Conservation (phyloP, 202 grass and related monocot genomes). For the Zizania palustris region DNA sequence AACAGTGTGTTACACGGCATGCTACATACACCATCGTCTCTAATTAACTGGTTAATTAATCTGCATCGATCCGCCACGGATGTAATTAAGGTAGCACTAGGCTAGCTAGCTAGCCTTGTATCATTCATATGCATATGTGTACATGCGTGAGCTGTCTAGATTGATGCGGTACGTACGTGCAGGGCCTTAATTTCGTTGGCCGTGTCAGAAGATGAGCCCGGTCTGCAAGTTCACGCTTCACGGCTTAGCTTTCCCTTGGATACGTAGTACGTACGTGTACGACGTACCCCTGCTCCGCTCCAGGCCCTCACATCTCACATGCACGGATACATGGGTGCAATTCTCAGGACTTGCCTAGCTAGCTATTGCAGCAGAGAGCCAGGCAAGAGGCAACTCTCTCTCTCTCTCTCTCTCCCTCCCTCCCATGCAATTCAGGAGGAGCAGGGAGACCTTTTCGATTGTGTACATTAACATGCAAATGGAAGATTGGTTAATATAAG, state of each 20-base stretch:
- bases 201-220: constrained; percentile 34
- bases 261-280: background rate
- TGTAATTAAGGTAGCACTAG: constrained; percentile 8
- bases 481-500: constrained; percentile 40
- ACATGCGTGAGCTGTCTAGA: constrained; percentile 47
- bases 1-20: background rate
- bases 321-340: constrained; percentile 46
- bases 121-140: background rate
- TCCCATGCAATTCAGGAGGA: background rate
- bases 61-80: background rate
- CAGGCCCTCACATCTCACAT: constrained; percentile 41
- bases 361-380: constrained; percentile 16
- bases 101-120: background rate
- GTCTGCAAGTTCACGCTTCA: constrained; percentile 35
- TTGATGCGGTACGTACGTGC: constrained; percentile 33
- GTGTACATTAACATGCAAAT: background rate
- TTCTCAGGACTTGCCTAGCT: too few relatives aligned
- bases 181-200: constrained; percentile 34
- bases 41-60: background rate
- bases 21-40: too few relatives aligned
- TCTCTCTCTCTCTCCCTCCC: background rate
- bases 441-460: background rate
- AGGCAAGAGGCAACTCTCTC: background rate
- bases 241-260: constrained; percentile 49
- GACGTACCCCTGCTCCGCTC: background rate